These are phyloP conservation scores for Neonectria punicea DNA, from an alignment of 2,329 filamentous ascomycete species.

Conservation along the genomic window DNA sequence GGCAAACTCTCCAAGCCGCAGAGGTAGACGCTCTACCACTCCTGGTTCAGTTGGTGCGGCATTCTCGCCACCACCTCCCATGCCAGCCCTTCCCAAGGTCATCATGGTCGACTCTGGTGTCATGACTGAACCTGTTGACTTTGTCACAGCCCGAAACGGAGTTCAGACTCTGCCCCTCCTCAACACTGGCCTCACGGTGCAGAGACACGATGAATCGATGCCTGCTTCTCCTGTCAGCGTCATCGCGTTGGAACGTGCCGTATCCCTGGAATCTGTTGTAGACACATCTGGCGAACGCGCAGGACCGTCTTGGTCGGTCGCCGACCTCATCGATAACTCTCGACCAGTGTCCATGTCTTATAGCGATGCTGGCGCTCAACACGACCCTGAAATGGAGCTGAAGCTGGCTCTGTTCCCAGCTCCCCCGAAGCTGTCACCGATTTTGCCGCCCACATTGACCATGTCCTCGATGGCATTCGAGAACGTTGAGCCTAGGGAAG, in stretches of 20 bases:
- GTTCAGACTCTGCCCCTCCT: slow-evolving; percentile 23
- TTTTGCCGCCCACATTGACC: slow-evolving; percentile 51
- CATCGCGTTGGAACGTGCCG: slow-evolving; percentile 48
- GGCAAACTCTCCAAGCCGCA: slow-evolving; percentile 65
- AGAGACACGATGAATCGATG: slow-evolving; percentile 29
- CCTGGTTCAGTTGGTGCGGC: slow-evolving; percentile 59
- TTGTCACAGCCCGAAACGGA: slow-evolving; percentile 37
- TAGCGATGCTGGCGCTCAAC: slow-evolving; percentile 64
- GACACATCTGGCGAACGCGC: slow-evolving; percentile 41
- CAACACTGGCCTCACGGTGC: slow-evolving; percentile 23
- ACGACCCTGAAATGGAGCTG: slow-evolving; percentile 61
- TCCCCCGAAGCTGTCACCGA: slow-evolving; percentile 55
- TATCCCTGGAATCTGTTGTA: slow-evolving; percentile 56
- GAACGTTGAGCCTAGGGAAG: slow-evolving; percentile 55
- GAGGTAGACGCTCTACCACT: slow-evolving; percentile 58
- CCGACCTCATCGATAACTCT: slow-evolving; percentile 43
- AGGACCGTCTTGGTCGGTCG: slow-evolving; percentile 40
- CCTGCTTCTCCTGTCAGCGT: slow-evolving; percentile 43
- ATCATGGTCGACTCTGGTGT: slow-evolving; percentile 69
- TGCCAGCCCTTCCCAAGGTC: slow-evolving; percentile 61
- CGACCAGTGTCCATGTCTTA: slow-evolving; percentile 63
- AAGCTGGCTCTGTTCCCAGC: slow-evolving; percentile 66
- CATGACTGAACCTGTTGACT: slow-evolving; percentile 69
- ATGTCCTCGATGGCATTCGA: slow-evolving; percentile 59
- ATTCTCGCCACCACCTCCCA: slow-evolving; percentile 57